Evolutionary conservation across 2,329 filamentous ascomycete genomes (phyloP), one percentile per base, ranked within the genome.

Genomic region (Ceratocystis cubensis): DNA sequence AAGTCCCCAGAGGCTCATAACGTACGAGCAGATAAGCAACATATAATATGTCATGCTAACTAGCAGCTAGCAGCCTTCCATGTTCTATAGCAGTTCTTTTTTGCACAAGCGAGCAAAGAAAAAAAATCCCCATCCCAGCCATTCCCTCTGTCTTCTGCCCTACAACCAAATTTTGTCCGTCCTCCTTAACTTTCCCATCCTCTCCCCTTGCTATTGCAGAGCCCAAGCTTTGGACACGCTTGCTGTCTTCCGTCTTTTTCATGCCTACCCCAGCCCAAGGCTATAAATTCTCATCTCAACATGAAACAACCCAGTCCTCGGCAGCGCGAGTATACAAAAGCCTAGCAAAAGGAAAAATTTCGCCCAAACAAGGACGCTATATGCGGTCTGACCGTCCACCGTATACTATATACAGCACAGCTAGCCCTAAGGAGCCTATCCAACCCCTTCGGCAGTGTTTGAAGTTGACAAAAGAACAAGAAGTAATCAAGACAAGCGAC

Each of bases 281-380:
- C 20, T 53, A 53, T 22, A 53, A 59, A 59, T 59, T 59, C 15
- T 59, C 53, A 59, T 59, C 53, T 59, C 53, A 59, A 59, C 53
- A 33, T 59, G 53, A 59, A 59, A 59, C 53, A 59, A 17, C 7
- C 53, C 53, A 59, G 15, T 59, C 22, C 28, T 59, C 53, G 53
- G 53, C 53, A 59, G 53, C 53, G 53, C 53, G 33, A 59, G 22
- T 1, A 59, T n/a, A 33, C 28, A 20, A 59, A 59, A 30, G 28
- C 53, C 53, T 8, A 30, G 53, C 22, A 59, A 37, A 59, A 33
- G 53, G 53, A 25, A 33, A 22, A 22, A n/a, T 20, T n/a, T n/a
- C 7, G 15, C 17, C 53, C 25, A 37, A 33, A 59, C 53, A 17
- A 59, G 25, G 2, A 17, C 25, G 17, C 25, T 59, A 10, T 59